phyloP scores from a whole-genome alignment of 495 filamentous ascomycete species.

The Penicillium steckii region DNA sequence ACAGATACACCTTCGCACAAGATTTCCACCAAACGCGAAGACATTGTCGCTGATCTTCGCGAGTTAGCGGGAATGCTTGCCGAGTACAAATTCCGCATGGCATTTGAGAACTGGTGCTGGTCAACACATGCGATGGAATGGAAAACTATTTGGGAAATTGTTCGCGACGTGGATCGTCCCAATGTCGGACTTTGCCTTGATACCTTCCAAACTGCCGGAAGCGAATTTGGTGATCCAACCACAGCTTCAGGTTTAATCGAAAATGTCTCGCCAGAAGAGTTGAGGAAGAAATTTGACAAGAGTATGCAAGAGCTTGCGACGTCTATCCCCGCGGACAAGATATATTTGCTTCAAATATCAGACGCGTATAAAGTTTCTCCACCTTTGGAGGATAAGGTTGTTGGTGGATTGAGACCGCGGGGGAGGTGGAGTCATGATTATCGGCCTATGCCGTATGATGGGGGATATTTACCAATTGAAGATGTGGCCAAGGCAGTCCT shows the following conservation, averaged over 20 bases:
- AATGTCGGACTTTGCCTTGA: slow-evolving; percentile 80
- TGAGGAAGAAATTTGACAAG: slow-evolving; percentile 48
- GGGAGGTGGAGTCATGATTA: slow-evolving; percentile 72
- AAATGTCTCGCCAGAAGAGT: slow-evolving; percentile 28
- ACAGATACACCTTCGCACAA: slow-evolving; percentile 57
- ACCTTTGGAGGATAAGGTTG: slow-evolving; percentile 47
- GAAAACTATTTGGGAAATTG: slow-evolving; percentile 67
- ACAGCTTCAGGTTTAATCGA: slow-evolving; percentile 61
- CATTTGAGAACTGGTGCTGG: slow-evolving; percentile 90
- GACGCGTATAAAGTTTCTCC: slow-evolving; percentile 67
- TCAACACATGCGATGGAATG: slow-evolving; percentile 67
- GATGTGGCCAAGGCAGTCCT: slow-evolving; percentile 66
- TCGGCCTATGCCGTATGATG: slow-evolving; percentile 67
- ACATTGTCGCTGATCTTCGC: slow-evolving; percentile 59
- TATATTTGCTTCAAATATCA: slow-evolving; percentile 73
- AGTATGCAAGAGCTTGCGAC: slow-evolving; percentile 54
- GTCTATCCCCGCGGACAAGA: slow-evolving; percentile 66
- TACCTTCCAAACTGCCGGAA: slow-evolving; percentile 76
- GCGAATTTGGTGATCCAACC: slow-evolving; percentile 76
- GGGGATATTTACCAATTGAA: slow-evolving; percentile 70
- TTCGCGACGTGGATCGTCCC: slow-evolving; percentile 53
- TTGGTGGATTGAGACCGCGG: slow-evolving; percentile 53
- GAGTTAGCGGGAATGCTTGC: slow-evolving; percentile 64
- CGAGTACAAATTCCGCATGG: slow-evolving; percentile 54
- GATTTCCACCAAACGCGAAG: slow-evolving; percentile 45